A percentile compares a stretch with the other conserved stretches of the same genome.
Conservation (phyloP, 768 basidiomycete genomes). For the Clitopilus passeckerianus region DNA sequence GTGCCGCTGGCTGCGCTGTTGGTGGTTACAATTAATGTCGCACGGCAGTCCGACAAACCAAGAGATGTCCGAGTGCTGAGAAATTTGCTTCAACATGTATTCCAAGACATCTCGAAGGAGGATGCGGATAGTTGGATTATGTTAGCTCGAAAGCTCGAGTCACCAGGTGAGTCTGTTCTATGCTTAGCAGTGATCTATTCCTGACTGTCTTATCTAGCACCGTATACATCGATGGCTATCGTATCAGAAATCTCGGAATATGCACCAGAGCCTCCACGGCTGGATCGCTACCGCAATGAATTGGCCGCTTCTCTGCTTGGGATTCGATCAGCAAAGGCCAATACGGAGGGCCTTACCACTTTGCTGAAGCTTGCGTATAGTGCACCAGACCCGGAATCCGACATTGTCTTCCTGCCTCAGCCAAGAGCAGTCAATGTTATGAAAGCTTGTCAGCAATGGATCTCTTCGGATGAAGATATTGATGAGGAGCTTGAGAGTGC, state of each 20-base stretch:
- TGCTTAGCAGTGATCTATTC: neutral
- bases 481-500: slow-evolving; percentile 76
- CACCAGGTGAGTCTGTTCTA: slow-evolving; percentile 41
- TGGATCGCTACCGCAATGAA: slow-evolving; percentile 86
- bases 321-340: slow-evolving; percentile 56
- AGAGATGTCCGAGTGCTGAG: slow-evolving; percentile 58
- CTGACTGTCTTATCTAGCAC: slow-evolving; percentile 39
- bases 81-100: slow-evolving; percentile 51
- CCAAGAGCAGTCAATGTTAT: slow-evolving; percentile 83
- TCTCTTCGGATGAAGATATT: slow-evolving; percentile 55
- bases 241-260: slow-evolving; percentile 53
- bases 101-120: slow-evolving; percentile 50
- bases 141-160: slow-evolving; percentile 61
- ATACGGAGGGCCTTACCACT: slow-evolving; percentile 61
- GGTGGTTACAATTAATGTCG: slow-evolving; percentile 21
- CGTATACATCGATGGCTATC: slow-evolving; percentile 65
- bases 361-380: slow-evolving; percentile 67
- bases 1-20: slow-evolving; percentile 23
- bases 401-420: slow-evolving; percentile 80
- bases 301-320: slow-evolving; percentile 78
- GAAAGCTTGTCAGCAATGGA: slow-evolving; percentile 83
- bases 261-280: slow-evolving; percentile 62
- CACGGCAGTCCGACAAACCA: slow-evolving; percentile 36
- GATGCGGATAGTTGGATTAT: slow-evolving; percentile 79
- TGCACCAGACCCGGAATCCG: slow-evolving; percentile 76